These are phyloP conservation scores for Naganishia liquefaciens DNA, from an alignment of 1,284 basidiomycete genomes.

Conservation along the genomic window DNA sequence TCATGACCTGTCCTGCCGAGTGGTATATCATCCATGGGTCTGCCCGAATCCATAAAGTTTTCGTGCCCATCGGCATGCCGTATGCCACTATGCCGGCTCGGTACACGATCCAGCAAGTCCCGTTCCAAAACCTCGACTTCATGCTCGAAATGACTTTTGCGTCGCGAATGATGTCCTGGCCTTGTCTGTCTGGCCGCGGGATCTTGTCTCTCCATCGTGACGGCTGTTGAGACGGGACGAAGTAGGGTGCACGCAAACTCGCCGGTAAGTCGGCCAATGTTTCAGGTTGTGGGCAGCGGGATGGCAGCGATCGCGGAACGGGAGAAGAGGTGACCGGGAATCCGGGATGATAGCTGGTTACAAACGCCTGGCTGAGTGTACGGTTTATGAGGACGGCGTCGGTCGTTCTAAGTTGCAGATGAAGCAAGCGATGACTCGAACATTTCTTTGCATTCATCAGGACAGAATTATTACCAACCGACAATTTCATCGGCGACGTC, in stretches of 20 bases:
- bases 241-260: constrained; percentile 1
- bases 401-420: no score
- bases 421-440: background rate
- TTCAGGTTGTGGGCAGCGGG: background rate
- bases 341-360: no score
- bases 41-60: no score
- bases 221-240: constrained; percentile 13
- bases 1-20: background rate
- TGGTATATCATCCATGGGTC: no score
- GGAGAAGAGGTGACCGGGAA: no score
- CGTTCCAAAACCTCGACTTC: constrained; percentile 24
- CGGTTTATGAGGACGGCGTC: no score
- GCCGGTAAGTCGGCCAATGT: background rate
- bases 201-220: background rate
- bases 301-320: no score
- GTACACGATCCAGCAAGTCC: constrained; percentile 18
- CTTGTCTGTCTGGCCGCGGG: background rate
- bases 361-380: no score
- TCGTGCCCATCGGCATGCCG: no score
- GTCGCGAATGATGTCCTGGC: background rate
- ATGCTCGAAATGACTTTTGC: constrained; percentile 22
- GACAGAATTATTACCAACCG: background rate
- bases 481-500: background rate
- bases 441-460: background rate
- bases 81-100: background rate